A percentile compares a stretch with the other conserved stretches of the same genome.
phyloP scores from a whole-genome alignment of 2,329 filamentous ascomycete genomes.

The Fonsecaea pedrosoi region DNA sequence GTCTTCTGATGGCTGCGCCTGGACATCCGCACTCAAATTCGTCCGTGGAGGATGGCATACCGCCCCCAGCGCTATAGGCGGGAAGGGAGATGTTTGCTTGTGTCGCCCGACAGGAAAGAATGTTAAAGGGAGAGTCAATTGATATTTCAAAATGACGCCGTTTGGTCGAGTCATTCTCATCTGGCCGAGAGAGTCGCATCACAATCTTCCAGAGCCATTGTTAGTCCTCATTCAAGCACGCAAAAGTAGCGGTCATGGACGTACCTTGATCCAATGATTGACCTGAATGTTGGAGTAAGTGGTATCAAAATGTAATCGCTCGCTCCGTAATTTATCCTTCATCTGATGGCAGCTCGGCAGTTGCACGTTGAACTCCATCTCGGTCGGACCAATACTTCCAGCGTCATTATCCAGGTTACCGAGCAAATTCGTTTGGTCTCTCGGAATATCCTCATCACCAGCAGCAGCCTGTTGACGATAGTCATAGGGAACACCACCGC shows the following conservation, averaged over 20 bases:
- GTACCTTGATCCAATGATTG: constrained; percentile 94
- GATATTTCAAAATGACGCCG: constrained; percentile 93
- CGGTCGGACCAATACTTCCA: constrained; percentile 78
- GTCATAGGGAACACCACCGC: constrained; percentile 77
- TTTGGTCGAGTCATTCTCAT: constrained; percentile 77
- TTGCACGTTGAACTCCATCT: constrained; percentile 94
- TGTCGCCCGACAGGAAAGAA: constrained; percentile 90
- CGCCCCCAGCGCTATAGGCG: constrained; percentile 71
- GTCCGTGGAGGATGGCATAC: constrained; percentile 59
- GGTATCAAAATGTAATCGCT: constrained; percentile 82
- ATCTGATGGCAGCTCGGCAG: constrained; percentile 87
- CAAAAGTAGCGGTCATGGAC: not conserved
- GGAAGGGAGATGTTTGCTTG: constrained; percentile 87
- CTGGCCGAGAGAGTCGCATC: constrained; percentile 85
- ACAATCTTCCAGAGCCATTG: constrained; percentile 69
- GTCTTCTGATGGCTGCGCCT: constrained; percentile 61
- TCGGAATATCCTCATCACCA: constrained; percentile 61
- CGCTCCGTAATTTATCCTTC: constrained; percentile 70
- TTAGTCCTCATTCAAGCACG: constrained; percentile 10
- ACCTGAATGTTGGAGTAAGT: constrained; percentile 94
- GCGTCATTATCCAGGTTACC: constrained; percentile 79
- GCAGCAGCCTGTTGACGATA: constrained; percentile 62
- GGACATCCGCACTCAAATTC: constrained; percentile 71
- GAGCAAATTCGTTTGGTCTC: constrained; percentile 72
- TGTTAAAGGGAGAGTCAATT: constrained; percentile 93